Conservation (phyloP, 2,329 filamentous ascomycete species). For the Dryadomyces quercus-mongolicae region DNA sequence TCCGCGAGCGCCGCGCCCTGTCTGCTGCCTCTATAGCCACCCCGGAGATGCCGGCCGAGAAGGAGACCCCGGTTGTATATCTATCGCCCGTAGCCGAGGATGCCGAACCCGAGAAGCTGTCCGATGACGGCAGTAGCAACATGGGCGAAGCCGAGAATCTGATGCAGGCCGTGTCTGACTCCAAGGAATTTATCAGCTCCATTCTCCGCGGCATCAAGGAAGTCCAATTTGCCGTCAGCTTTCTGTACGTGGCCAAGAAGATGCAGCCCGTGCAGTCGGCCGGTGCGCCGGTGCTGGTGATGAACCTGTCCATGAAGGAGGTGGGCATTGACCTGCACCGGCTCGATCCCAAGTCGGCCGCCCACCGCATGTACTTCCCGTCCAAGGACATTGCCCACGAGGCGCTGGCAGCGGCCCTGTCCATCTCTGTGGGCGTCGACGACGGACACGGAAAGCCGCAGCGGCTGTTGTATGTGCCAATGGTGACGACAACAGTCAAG, state of each 20-base stretch:
- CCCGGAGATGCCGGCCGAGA: conserved; percentile 19
- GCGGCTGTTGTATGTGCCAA: conserved; percentile 83
- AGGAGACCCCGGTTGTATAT: conserved; percentile 20
- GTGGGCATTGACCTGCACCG: conserved; percentile 86
- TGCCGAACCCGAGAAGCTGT: neutral
- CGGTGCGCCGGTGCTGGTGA: conserved; percentile 59
- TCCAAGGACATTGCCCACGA: conserved; percentile 89
- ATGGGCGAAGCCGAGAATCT: conserved; percentile 46
- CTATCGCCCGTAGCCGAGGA: neutral
- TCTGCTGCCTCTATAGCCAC: too few relatives aligned
- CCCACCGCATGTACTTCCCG: conserved; percentile 97
- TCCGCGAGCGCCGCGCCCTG: conserved; percentile 33
- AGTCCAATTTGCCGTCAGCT: conserved; percentile 88
- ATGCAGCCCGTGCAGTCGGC: conserved; percentile 55
- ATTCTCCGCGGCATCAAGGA: conserved; percentile 89
- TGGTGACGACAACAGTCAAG: conserved; percentile 91
- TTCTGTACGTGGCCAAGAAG: conserved; percentile 74
- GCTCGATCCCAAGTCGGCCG: conserved; percentile 81
- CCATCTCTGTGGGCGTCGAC: conserved; percentile 82
- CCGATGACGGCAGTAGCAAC: neutral
- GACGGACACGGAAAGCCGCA: conserved; percentile 80
- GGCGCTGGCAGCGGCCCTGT: conserved; percentile 81
- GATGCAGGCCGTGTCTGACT: conserved; percentile 77
- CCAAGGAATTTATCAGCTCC: conserved; percentile 82
- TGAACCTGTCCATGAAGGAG: conserved; percentile 87